Evolutionary conservation across 208 protist genomes (phyloP).

Genomic region (Naegleria fowleri): DNA sequence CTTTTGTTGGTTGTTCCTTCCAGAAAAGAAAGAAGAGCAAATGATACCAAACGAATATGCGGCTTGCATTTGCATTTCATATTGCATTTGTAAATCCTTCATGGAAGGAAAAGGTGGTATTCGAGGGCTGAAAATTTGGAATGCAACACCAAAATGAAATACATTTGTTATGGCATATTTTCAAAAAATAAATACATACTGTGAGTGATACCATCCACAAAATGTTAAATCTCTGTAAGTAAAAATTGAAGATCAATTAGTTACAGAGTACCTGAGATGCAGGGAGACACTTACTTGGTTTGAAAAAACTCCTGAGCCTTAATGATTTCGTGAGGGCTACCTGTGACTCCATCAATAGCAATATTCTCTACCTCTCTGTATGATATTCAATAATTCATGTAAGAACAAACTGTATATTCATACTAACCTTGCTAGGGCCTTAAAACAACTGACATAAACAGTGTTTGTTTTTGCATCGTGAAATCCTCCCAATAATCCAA

Average conservation of each 20-base stretch:
- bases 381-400: too few relatives aligned
- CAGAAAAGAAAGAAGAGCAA: conserved; percentile 16
- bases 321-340: not conserved
- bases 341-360: conserved; percentile 17
- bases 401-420: not conserved
- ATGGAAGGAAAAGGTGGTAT: conserved; percentile 11
- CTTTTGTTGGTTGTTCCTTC: not conserved
- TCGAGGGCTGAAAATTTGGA: not conserved
- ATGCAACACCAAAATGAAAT: too few relatives aligned
- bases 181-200: not conserved
- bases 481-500: conserved; percentile 10
- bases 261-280: too few relatives aligned
- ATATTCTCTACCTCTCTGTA: conserved; percentile 7
- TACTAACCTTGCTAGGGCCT: not conserved
- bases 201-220: conserved; percentile 19
- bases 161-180: not conserved
- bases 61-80: conserved; percentile 25
- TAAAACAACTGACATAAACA: not conserved
- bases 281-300: not conserved
- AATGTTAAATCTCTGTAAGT: not conserved
- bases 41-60: conserved; percentile 13
- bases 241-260: too few relatives aligned
- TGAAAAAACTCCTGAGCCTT: not conserved
- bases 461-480: not conserved
- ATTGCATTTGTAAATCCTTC: conserved; percentile 23